Evolutionary conservation across 2,329 filamentous ascomycete genomes (phyloP), one percentile per base, ranked within the genome.

Genomic region (Scedosporium aurantiacum): DNA sequence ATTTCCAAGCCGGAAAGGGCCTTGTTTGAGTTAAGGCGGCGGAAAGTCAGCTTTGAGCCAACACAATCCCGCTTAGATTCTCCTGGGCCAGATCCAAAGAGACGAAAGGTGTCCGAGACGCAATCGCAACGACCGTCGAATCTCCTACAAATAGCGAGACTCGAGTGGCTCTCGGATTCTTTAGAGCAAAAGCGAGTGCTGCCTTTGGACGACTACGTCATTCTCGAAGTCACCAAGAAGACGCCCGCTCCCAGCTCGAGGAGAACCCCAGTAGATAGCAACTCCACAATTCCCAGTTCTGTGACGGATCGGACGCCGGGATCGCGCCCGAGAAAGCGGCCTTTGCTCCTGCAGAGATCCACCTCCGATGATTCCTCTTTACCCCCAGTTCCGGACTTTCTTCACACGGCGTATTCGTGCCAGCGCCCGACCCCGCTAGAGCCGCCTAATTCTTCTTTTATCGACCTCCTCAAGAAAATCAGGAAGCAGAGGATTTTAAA

Each of bases 361-460:
- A 96, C 91, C 0, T 89, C 87, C 2, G 91, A 96, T 62, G 89
- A 95, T 27, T 78, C 81, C 18, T 62, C 72, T 63, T 70, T 90
- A 1, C 90, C 89, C 0, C 78, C 81, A 0, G 74, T 90, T 12
- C 92, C 91, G 1, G 82, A 83, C 2, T 95, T 79, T 50, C 72
- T 88, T 61, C 79, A 82, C 28, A 73, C 70, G 4, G 68, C 67
- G 5, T 96, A 94, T 72, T 86, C 92, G 4, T 97, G 94, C 68
- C 84, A 95, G 70, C 85, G 93, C 25, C 82, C 85, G 1, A 90
- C 91, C 0, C 88, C 86, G 0, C 73, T 83, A 0, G 75, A 86
- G 61, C 79, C 85, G 0, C 88, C 89, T 0, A 97, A 97, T 66
- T 78, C 84, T 50, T 72, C 72, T 0, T 97, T 99, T 70, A 83